These are phyloP conservation scores for Eucalyptus shirleyi DNA, from an alignment of 345 rosid genomes.

Conservation along the genomic window DNA sequence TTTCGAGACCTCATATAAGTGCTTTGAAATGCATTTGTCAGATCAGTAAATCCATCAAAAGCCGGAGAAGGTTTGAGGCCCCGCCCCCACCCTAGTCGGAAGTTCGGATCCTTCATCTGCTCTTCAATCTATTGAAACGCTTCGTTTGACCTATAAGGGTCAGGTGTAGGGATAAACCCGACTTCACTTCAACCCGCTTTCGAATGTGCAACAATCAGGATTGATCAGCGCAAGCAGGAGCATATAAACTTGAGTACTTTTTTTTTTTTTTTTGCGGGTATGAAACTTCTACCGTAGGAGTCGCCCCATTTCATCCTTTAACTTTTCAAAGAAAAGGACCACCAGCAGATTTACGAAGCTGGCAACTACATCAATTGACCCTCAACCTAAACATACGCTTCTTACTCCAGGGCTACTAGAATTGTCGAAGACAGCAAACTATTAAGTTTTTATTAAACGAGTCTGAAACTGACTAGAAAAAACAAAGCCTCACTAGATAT, in stretches of 20 bases:
- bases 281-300: not conserved
- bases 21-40: too few species aligned
- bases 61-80: not conserved
- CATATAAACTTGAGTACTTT: not conserved
- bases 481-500: not conserved
- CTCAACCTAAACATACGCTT: not conserved
- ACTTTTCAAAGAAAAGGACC: not conserved
- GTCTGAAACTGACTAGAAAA: not conserved
- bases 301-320: not conserved
- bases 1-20: not conserved
- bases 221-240: not conserved
- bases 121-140: not conserved
- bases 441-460: not conserved
- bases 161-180: not conserved
- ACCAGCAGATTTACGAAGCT: not conserved
- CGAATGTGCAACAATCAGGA: not conserved
- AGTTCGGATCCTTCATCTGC: not conserved
- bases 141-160: not conserved
- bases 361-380: not conserved
- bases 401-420: not conserved
- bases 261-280: not conserved
- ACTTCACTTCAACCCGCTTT: not conserved
- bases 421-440: not conserved
- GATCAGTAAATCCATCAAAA: not conserved
- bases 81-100: too few species aligned